Evolutionary conservation across 1,284 basidiomycete genomes (phyloP).

Genomic region (Boletus sp.): DNA sequence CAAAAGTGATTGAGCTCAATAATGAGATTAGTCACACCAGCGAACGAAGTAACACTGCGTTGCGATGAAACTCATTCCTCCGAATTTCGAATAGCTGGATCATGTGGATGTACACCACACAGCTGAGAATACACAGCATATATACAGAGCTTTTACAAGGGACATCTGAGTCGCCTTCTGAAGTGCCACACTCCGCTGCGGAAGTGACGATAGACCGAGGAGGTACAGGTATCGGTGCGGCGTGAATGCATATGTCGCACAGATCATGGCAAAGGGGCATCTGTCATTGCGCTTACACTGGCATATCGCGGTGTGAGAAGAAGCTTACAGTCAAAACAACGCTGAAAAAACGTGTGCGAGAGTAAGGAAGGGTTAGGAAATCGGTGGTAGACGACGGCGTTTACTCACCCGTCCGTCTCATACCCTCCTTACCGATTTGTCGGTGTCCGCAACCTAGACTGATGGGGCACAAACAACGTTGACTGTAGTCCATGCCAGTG

Average conservation of each 20-base stretch:
- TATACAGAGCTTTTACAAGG: background rate
- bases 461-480: too few species aligned
- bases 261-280: background rate
- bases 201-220: background rate
- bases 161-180: background rate
- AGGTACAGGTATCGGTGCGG: background rate
- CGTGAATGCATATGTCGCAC: background rate
- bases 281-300: too few species aligned
- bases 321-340: too few species aligned
- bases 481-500: too few species aligned
- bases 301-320: background rate
- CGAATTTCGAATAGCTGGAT: background rate
- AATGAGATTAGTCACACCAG: background rate
- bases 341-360: too few species aligned
- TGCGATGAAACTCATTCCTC: background rate
- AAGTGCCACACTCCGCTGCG: background rate
- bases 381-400: too few species aligned
- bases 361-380: too few species aligned
- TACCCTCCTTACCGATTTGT: too few species aligned
- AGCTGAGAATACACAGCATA: background rate
- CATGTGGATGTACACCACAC: background rate
- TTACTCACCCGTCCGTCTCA: background rate
- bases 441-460: too few species aligned
- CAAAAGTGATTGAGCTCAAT: background rate
- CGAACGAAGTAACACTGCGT: background rate